A percentile compares a stretch with the other conserved stretches of the same genome.
These are phyloP conservation scores for Alnus rubra DNA, from an alignment of 306 rosid species.

Conservation along the genomic window DNA sequence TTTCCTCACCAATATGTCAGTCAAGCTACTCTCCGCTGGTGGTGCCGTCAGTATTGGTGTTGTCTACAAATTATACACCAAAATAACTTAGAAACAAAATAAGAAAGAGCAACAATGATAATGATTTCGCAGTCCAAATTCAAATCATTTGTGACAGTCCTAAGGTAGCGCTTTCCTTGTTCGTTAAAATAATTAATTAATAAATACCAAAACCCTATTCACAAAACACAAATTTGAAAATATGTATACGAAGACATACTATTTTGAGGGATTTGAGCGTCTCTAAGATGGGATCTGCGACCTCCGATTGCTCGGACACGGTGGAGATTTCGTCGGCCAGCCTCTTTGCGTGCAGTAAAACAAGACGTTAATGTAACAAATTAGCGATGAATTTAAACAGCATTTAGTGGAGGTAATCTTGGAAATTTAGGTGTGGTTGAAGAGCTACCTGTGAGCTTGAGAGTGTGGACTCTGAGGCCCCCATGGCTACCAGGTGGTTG, in stretches of 20 bases:
- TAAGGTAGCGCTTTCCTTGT: too few species aligned
- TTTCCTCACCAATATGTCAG: constrained; percentile 87
- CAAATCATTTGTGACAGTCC: constrained; percentile 1
- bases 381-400: background rate
- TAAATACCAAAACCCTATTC: constrained; percentile 20
- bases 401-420: background rate
- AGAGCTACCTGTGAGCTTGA: constrained; percentile 50
- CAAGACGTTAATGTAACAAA: constrained; percentile 10
- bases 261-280: constrained; percentile 70
- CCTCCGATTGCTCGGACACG: constrained; percentile 60
- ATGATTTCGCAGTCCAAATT: background rate
- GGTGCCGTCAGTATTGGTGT: constrained; percentile 78
- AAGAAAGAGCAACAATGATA: background rate
- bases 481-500: constrained; percentile 48
- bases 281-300: constrained; percentile 68
- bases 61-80: constrained; percentile 45
- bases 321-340: constrained; percentile 78
- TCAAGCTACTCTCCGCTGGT: constrained; percentile 71
- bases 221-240: background rate
- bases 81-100: constrained; percentile 4
- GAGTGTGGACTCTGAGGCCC: constrained; percentile 81
- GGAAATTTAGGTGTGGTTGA: background rate
- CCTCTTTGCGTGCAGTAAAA: constrained; percentile 40
- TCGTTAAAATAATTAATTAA: background rate
- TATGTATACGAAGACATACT: constrained; percentile 34